Percentiles rank a stretch among this genome's conserved stretches.
phyloP scores from a whole-genome alignment of 2,329 filamentous ascomycete genomes.

The Balansia obtecta region DNA sequence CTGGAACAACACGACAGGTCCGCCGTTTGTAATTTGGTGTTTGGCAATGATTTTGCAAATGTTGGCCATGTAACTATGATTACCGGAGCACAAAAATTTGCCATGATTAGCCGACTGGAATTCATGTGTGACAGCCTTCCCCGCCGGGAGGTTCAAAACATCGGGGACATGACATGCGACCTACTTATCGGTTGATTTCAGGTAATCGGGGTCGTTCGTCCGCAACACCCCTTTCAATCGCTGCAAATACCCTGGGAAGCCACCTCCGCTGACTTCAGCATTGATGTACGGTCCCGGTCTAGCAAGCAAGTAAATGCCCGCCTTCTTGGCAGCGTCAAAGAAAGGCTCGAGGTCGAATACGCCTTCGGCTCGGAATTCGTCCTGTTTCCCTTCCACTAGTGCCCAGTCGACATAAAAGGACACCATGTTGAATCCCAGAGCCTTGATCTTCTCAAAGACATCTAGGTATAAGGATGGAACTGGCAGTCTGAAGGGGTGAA shows the following conservation, averaged over 20 bases:
- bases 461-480: slow-evolving; percentile 47
- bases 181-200: slow-evolving; percentile 55
- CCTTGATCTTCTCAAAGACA: slow-evolving; percentile 72
- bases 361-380: slow-evolving; percentile 56
- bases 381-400: slow-evolving; percentile 59
- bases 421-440: slow-evolving; percentile 66
- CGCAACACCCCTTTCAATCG: slow-evolving; percentile 52
- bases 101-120: not conserved
- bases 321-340: slow-evolving; percentile 59
- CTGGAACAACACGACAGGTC: slow-evolving; percentile 67
- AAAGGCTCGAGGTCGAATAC: slow-evolving; percentile 63
- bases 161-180: slow-evolving; percentile 7
- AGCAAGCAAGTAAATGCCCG: slow-evolving; percentile 67
- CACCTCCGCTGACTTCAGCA: slow-evolving; percentile 63
- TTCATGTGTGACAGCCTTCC: too few species aligned
- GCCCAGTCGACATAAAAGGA: slow-evolving; percentile 76
- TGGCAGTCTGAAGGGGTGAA: slow-evolving; percentile 51
- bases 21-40: slow-evolving; percentile 71
- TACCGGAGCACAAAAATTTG: not conserved
- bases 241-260: slow-evolving; percentile 71
- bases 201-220: slow-evolving; percentile 47
- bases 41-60: slow-evolving; percentile 57
- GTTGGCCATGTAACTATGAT: slow-evolving; percentile 42
- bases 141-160: not conserved
- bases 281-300: slow-evolving; percentile 66